Evolutionary conservation across 1,139 yeast genomes (phyloP), one percentile per base, ranked within the genome.

Genomic region (Magnusiomyces tetraspermus): DNA sequence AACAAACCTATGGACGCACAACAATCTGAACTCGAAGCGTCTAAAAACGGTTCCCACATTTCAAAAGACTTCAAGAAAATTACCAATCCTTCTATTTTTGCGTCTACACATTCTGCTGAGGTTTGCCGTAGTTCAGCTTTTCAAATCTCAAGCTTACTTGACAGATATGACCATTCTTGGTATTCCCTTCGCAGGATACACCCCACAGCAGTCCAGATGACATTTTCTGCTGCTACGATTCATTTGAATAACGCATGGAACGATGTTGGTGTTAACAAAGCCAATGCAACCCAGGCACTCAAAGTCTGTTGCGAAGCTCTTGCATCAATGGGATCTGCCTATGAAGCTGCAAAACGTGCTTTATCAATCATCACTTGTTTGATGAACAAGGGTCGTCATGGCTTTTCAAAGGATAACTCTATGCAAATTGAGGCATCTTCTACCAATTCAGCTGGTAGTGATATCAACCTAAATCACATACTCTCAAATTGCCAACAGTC

Each of bases 201-300:
- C 15, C 57, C 60, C 30, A 53, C 58, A 36, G 55, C 61, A 3
- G 61, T 61, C 17, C 60, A 61, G 37, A 59, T 60, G 37, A 55
- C 58, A 3, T 61, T 61, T 49, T 59, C 64, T 8, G 64, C 64
- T 3, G 61, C 64, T 13, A 60, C 63, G 1, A 50, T 56, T 8
- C 58, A 55, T 44, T 47, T 56, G 1, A 37, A 53, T 21, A 51
- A 50, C 19, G 48, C 50, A 11, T 52, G 58, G 52, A 50, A 48
- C 44, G 53, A 48, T 17, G 50, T 46, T 2, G 57, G 55, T 5
- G 15, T 47, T 17, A 46, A 47, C 46, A 50, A 52, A 42, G 49
- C 30, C 2, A 48, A 49, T 17, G 57, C 57, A 10, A 42, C 47
- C 10, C 50, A 51, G 8, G 53, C 53, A 1, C 49, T 54, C 15